Conservation (phyloP, 352 stramenopile species). For the Phytophthora chlamydospora region DNA sequence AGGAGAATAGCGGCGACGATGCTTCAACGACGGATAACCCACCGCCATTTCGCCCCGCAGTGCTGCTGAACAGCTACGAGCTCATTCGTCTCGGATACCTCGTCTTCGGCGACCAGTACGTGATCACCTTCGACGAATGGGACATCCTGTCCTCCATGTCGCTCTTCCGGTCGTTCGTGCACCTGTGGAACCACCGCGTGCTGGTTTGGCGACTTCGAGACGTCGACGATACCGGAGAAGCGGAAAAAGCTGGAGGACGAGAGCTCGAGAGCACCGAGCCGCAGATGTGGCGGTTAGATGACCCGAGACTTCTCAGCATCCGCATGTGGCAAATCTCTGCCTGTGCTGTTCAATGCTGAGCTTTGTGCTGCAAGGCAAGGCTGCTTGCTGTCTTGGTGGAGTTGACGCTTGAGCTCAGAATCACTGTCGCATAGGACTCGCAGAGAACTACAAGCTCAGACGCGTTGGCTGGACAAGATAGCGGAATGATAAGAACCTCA, state of each 20-base stretch:
- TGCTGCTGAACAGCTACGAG: constrained; percentile 27
- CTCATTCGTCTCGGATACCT: constrained; percentile 28
- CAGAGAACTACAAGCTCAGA: too few species aligned
- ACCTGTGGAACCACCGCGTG: constrained; percentile 26
- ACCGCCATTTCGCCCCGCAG: too few species aligned
- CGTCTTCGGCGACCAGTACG: constrained; percentile 25
- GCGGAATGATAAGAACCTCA: too few species aligned
- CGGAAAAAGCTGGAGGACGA: neutral
- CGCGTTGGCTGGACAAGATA: too few species aligned
- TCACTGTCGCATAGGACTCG: too few species aligned
- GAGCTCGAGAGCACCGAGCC: constrained; percentile 5
- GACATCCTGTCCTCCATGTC: constrained; percentile 5
- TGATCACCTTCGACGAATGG: constrained; percentile 26
- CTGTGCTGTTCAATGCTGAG: too few species aligned
- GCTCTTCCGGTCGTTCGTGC: constrained; percentile 4
- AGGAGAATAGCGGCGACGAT: too few species aligned
- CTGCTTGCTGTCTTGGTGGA: too few species aligned
- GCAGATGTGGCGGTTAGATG: constrained; percentile 20
- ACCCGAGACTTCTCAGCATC: neutral
- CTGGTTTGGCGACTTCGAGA: constrained; percentile 13
- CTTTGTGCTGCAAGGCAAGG: too few species aligned
- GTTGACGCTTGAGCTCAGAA: too few species aligned
- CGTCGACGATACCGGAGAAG: neutral
- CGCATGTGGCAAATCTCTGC: too few species aligned
- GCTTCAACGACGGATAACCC: too few species aligned